Evolutionary conservation across 2,329 filamentous ascomycete species (phyloP).

Genomic region (Stagonosporopsis vannaccii): DNA sequence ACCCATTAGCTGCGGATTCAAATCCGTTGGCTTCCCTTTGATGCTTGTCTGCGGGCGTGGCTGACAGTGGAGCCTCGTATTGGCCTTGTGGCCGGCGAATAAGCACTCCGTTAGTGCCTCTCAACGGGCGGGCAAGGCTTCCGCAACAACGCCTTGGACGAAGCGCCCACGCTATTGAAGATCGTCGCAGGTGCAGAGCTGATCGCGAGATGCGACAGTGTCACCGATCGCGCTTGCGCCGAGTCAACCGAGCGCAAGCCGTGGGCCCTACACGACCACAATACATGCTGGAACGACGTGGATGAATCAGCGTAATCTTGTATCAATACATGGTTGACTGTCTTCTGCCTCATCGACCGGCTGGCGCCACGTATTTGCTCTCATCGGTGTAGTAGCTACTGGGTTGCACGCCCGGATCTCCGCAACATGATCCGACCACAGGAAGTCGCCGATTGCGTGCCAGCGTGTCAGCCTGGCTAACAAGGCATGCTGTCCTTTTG

Average conservation of each 20-base stretch:
- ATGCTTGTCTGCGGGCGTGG: constrained; percentile 3
- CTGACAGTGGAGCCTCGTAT: constrained; percentile 5
- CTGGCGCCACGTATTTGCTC: constrained; percentile 4
- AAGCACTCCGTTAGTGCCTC: constrained; percentile 3
- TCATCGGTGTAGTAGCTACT: constrained; percentile 13
- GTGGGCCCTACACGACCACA: neutral
- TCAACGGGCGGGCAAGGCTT: constrained; percentile 14
- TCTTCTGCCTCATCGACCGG: constrained; percentile 3
- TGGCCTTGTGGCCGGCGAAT: neutral
- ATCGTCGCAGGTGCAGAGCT: constrained; percentile 8
- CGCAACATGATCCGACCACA: constrained; percentile 32
- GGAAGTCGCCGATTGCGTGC: constrained; percentile 18
- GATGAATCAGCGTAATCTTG: constrained; percentile 5
- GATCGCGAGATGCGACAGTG: constrained; percentile 4
- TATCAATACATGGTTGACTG: constrained; percentile 8
- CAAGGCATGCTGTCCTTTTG: constrained; percentile 7
- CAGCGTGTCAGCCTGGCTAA: constrained; percentile 8
- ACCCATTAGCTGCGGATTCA: neutral
- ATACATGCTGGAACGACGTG: neutral
- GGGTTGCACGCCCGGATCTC: constrained; percentile 29
- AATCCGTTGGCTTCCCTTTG: neutral
- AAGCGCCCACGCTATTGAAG: constrained; percentile 17
- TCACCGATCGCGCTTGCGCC: constrained; percentile 1
- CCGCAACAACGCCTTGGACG: neutral
- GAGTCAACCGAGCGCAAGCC: constrained; percentile 2